These are phyloP conservation scores for Pseudocercospora vitis DNA, from an alignment of 2,329 filamentous ascomycete species.

Conservation along the genomic window DNA sequence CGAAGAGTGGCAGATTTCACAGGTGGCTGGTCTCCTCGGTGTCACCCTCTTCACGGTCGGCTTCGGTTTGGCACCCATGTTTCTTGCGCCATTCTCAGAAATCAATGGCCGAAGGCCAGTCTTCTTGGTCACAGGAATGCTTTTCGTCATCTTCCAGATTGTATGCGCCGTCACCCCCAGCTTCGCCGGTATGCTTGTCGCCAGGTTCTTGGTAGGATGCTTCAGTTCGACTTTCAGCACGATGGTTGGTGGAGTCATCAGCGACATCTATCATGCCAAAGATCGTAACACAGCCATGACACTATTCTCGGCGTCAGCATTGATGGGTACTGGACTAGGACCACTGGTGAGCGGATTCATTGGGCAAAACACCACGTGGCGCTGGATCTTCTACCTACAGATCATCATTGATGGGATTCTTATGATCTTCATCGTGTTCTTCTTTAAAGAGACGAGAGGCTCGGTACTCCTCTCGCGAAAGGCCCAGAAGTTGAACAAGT, in stretches of 20 bases:
- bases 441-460: slow-evolving; percentile 81
- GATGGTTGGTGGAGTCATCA: slow-evolving; percentile 89
- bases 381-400: slow-evolving; percentile 89
- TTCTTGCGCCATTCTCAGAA: slow-evolving; percentile 77
- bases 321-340: slow-evolving; percentile 77
- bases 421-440: slow-evolving; percentile 62
- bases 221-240: slow-evolving; percentile 78
- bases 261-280: slow-evolving; percentile 76
- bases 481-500: slow-evolving; percentile 70
- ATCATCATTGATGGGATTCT: slow-evolving; percentile 67
- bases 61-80: slow-evolving; percentile 82
- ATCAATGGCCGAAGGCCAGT: slow-evolving; percentile 84
- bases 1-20: slow-evolving; percentile 63
- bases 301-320: slow-evolving; percentile 74
- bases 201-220: slow-evolving; percentile 74
- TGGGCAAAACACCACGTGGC: slow-evolving; percentile 66
- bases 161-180: slow-evolving; percentile 70
- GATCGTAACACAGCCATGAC: slow-evolving; percentile 89
- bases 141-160: slow-evolving; percentile 68
- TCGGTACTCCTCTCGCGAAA: slow-evolving; percentile 77
- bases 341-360: slow-evolving; percentile 72
- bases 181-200: slow-evolving; percentile 71
- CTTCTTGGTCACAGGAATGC: slow-evolving; percentile 69
- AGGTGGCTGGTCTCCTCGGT: slow-evolving; percentile 67
- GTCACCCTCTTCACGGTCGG: slow-evolving; percentile 81